Base-by-base conservation (phyloP, 2,329 filamentous ascomycete species). In the Botrytis elliptica region DNA sequence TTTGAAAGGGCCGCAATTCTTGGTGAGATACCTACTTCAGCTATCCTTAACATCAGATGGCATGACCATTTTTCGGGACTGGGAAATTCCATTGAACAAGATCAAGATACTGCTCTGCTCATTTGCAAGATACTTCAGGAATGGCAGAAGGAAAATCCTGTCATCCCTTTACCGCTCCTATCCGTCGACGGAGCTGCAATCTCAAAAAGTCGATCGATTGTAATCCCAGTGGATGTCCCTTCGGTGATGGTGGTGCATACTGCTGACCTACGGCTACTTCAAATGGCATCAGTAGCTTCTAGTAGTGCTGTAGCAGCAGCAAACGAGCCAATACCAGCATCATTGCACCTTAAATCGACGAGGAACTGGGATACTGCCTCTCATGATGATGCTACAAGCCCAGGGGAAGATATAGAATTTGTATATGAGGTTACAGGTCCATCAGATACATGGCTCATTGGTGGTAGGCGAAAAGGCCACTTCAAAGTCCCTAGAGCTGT, bases 141-240 rank as follows among this genome's bases (percentile, higher is more conserved):
- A 16, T 81, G 81, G 77, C 76, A 77, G 59, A 68, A 78, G 49
- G 55, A 77, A 49, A 78, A 72, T 33, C 75, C 77, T 4, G 74
- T 52, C 12, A 79, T 81, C 33, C 73, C 75, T 44, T 72, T 80
- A 38, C 68, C 76, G 10, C 78, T 76, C 14, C 70, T 79, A 33
- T 71, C 74, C 60, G 73, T 76, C 44, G 75, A 77, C 55, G 74
- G 78, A 40, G 78, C 78, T 18, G 75, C 76, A 1, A 76, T 81
- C n/a, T 70, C 82, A 36, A 84, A 87, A 33, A 85, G 82, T 75
- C 87, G 87, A 33, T 90, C 90, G 20, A 95, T 99, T 77, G 85
- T 92, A 44, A 97, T 99, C 71, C 93, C 95, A 0, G 95, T 99
- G 22, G 94, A 97, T 74, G 90, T 99, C 1, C 95, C 95, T 0